These are phyloP conservation scores for Trichoderma breve DNA, from an alignment of 2,329 filamentous ascomycete genomes.

Conservation along the genomic window DNA sequence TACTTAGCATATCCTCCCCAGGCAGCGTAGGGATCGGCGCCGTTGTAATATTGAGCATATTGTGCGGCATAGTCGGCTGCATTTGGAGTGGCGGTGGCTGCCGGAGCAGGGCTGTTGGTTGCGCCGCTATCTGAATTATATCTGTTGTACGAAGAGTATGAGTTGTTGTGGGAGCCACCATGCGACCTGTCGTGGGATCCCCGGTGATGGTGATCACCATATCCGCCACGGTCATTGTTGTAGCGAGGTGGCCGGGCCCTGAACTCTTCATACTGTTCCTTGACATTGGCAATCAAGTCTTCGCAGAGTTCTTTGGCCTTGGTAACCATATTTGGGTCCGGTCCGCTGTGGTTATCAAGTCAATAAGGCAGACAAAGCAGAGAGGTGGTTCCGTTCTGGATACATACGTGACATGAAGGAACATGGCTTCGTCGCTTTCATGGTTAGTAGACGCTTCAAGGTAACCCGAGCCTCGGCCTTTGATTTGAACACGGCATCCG, in stretches of 20 bases:
- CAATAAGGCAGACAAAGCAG: conserved; percentile 28
- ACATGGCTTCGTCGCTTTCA: conserved; percentile 96
- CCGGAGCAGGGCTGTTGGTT: conserved; percentile 39
- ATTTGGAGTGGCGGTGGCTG: conserved; percentile 30
- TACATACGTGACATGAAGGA: conserved; percentile 86
- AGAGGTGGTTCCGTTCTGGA: not conserved
- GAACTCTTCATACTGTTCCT: conserved; percentile 85
- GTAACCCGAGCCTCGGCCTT: conserved; percentile 92
- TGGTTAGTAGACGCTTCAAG: conserved; percentile 82
- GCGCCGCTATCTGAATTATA: conserved; percentile 31
- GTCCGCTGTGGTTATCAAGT: conserved; percentile 59
- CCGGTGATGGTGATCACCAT: conserved; percentile 30
- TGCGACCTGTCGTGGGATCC: conserved; percentile 37
- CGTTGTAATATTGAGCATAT: conserved; percentile 78
- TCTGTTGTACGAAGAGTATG: conserved; percentile 32
- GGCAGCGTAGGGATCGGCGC: conserved; percentile 79
- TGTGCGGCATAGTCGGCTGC: conserved; percentile 69
- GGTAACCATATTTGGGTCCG: conserved; percentile 81
- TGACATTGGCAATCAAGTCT: conserved; percentile 82
- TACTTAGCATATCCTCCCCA: conserved; percentile 86
- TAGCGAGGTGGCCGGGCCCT: conserved; percentile 74
- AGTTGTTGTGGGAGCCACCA: conserved; percentile 31
- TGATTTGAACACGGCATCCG: conserved; percentile 94
- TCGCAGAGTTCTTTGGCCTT: conserved; percentile 85
- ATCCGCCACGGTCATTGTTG: conserved; percentile 44